Percentiles rank a stretch among this genome's conserved stretches.
Conservation (phyloP, 352 stramenopile species). For the Sclerospora graminicola region DNA sequence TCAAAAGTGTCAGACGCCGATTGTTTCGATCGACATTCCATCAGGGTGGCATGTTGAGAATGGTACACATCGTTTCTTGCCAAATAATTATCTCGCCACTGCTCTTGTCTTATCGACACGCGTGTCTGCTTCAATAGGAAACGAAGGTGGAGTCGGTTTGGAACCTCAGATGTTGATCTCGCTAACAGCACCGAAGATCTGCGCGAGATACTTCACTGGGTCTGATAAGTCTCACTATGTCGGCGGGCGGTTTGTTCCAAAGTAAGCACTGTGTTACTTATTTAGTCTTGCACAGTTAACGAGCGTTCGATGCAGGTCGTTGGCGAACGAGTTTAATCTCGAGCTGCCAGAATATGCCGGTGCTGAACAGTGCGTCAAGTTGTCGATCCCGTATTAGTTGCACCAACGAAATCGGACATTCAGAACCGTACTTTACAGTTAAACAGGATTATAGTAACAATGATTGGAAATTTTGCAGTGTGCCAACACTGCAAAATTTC, state of each 20-base stretch:
- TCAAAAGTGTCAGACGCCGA: conserved; percentile 44
- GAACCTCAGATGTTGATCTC: conserved; percentile 92
- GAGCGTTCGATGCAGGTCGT: conserved; percentile 18
- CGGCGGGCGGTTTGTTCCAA: conserved; percentile 92
- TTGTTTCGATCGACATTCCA: conserved; percentile 97
- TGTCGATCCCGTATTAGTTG: conserved; percentile 26
- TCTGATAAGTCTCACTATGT: conserved; percentile 87
- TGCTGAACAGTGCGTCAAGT: conserved; percentile 51
- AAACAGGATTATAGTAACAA: too few relatives aligned
- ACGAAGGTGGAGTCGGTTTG: conserved; percentile 68
- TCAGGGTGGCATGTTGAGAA: conserved; percentile 96
- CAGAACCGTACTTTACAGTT: too few relatives aligned
- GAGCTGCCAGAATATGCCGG: conserved; percentile 51
- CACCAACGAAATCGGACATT: too few relatives aligned
- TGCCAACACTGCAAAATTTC: too few relatives aligned
- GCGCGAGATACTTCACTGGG: conserved; percentile 81
- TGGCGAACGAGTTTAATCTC: conserved; percentile 53
- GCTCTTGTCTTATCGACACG: background rate
- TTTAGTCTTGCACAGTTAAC: background rate
- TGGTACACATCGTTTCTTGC: conserved; percentile 19
- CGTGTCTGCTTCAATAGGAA: conserved; percentile 25
- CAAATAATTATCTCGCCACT: background rate
- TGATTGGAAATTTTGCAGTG: too few relatives aligned
- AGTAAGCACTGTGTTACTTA: conserved; percentile 27
- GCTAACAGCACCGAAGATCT: conserved; percentile 95